A percentile compares a stretch with the other conserved stretches of the same genome.
Evolutionary conservation across 257 asterid genomes (phyloP).

Genomic region (Solanum chmielewskii): DNA sequence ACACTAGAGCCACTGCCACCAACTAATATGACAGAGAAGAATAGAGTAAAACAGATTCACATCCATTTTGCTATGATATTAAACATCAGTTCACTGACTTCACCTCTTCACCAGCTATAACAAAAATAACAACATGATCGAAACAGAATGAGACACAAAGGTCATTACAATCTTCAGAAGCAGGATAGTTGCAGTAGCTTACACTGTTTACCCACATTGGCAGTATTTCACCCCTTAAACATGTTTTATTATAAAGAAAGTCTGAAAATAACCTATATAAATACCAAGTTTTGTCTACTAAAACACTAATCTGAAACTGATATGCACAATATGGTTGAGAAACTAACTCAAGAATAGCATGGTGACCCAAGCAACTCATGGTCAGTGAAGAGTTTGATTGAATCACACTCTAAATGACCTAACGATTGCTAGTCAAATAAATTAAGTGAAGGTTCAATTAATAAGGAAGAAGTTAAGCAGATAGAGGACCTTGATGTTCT

Average conservation of each 20-base stretch:
- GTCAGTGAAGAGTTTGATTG: neutral
- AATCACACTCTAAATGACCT: neutral
- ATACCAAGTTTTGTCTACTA: neutral
- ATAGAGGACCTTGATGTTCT: conserved; percentile 71
- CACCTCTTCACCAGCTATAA: neutral
- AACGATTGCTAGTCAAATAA: neutral
- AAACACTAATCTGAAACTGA: neutral
- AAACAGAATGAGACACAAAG: neutral
- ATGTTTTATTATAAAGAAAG: neutral
- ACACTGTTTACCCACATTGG: neutral
- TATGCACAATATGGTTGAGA: neutral
- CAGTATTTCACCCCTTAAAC: neutral
- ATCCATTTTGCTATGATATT: neutral
- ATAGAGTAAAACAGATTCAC: neutral
- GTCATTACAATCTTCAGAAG: neutral
- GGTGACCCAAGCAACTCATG: neutral
- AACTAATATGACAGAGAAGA: neutral
- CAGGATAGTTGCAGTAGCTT: neutral
- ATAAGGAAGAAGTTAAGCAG: neutral
- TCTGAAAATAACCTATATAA: neutral
- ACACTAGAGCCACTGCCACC: neutral
- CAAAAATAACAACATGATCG: neutral
- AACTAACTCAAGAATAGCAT: neutral
- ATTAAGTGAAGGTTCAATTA: neutral
- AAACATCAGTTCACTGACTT: neutral